phyloP scores from a whole-genome alignment of 495 filamentous ascomycete species.

The Chaetomidium leptoderma region DNA sequence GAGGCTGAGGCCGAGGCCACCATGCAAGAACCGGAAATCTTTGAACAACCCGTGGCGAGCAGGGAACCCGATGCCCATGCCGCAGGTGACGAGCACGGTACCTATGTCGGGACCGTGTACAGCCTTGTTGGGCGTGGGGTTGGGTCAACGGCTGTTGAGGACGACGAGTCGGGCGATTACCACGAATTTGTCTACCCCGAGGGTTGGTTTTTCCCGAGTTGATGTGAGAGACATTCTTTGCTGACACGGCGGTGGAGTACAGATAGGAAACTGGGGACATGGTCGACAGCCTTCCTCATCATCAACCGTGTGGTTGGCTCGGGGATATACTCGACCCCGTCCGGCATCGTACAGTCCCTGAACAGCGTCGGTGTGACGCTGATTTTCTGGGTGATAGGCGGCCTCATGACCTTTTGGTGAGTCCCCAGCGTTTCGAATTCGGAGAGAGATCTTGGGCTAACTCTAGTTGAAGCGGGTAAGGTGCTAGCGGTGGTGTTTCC shows the following conservation, averaged over 20 bases:
- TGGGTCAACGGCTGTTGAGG: conserved; percentile 12
- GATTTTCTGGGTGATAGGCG: conserved; percentile 34
- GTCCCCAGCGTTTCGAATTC: not conserved
- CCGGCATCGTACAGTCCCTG: conserved; percentile 25
- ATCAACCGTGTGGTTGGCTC: conserved; percentile 34
- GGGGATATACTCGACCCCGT: conserved; percentile 31
- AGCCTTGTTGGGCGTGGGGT: conserved; percentile 23
- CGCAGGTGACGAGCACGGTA: conserved; percentile 21
- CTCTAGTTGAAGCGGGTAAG: conserved; percentile 23
- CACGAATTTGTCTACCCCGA: conserved; percentile 38
- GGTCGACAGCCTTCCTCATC: conserved; percentile 36
- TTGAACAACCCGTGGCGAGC: conserved; percentile 31
- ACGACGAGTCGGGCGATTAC: conserved; percentile 29
- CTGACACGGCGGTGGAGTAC: not conserved
- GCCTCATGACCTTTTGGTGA: conserved; percentile 34
- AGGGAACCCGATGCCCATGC: conserved; percentile 26
- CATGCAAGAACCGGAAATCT: conserved; percentile 38
- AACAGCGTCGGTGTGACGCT: conserved; percentile 33
- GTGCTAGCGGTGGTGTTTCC: too few species aligned
- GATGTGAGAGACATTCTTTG: too few species aligned
- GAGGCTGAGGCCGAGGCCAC: not conserved
- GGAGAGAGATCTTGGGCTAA: conserved; percentile 3
- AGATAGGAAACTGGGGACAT: conserved; percentile 34
- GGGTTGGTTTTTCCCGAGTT: conserved; percentile 22
- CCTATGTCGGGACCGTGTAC: conserved; percentile 24